A percentile compares a stretch with the other conserved stretches of the same genome.
Conservation (phyloP, 2,329 filamentous ascomycete genomes). For the Hymenotorrendiella dingleyae region DNA sequence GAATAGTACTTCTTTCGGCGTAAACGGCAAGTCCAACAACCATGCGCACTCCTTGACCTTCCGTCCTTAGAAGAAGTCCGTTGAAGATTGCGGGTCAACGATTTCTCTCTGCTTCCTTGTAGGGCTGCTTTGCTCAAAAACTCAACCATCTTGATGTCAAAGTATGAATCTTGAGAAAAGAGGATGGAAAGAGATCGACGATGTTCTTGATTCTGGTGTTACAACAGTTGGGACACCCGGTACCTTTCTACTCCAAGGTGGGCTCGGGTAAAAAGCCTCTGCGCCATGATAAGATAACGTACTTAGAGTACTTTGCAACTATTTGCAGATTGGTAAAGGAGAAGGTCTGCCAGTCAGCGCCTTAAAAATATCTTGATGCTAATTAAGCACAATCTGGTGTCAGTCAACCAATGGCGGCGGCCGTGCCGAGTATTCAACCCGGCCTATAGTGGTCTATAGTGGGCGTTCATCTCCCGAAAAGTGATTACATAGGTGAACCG, state of each 20-base stretch:
- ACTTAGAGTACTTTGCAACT: conserved; percentile 1
- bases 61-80: conserved; percentile 5
- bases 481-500: too few species aligned
- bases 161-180: not conserved
- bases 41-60: conserved; percentile 3
- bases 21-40: conserved; percentile 8
- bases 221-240: conserved; percentile 1
- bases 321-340: conserved; percentile 7
- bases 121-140: conserved; percentile 1
- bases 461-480: too few species aligned
- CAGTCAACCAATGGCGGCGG: not conserved
- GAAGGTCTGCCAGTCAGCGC: conserved; percentile 2
- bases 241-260: conserved; percentile 4
- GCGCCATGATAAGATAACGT: not conserved
- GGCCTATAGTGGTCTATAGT: too few species aligned
- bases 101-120: conserved; percentile 1
- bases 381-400: not conserved
- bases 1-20: conserved; percentile 6
- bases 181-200: not conserved
- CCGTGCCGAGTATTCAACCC: too few species aligned
- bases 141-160: conserved; percentile 1
- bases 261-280: not conserved
- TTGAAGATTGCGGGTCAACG: not conserved
- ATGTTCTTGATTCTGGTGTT: not conserved
- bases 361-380: conserved; percentile 5